phyloP scores from a whole-genome alignment of 164 flowering plant species.

The Tetrastigma voinierianum region DNA sequence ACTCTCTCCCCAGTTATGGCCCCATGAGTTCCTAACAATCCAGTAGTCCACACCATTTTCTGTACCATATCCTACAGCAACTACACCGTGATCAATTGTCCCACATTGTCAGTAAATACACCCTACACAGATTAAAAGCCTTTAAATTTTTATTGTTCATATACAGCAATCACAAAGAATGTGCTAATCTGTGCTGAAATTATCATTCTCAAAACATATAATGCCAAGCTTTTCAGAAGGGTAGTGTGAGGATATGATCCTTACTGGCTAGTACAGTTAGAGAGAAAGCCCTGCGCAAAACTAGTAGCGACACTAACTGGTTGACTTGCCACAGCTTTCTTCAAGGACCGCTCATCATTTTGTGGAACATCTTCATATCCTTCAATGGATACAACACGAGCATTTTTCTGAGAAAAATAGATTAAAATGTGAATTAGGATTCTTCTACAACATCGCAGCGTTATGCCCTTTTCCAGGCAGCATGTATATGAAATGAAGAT shows the following conservation, averaged over 20 bases:
- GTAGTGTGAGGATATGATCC: not conserved
- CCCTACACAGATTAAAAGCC: conserved; percentile 26
- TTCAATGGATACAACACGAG: conserved; percentile 42
- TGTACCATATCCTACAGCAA: conserved; percentile 43
- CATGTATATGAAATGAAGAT: not conserved
- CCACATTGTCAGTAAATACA: conserved; percentile 46
- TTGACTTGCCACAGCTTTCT: conserved; percentile 47
- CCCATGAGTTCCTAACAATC: conserved; percentile 63
- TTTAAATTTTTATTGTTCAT: not conserved
- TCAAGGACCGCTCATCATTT: conserved; percentile 44
- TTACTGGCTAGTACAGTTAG: conserved; percentile 50
- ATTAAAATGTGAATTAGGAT: too few relatives aligned
- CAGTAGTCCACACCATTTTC: conserved; percentile 45
- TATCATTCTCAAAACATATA: not conserved
- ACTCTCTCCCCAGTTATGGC: conserved; percentile 44
- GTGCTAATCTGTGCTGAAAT: too few relatives aligned
- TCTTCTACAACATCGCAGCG: too few relatives aligned
- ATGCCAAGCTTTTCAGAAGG: too few relatives aligned
- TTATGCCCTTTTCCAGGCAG: too few relatives aligned
- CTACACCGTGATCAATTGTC: conserved; percentile 46
- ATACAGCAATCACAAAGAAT: not conserved
- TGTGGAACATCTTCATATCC: conserved; percentile 52
- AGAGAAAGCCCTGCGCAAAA: conserved; percentile 49
- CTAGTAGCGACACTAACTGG: conserved; percentile 56
- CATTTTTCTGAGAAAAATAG: conserved; percentile 37